Evolutionary conservation across 2,329 filamentous ascomycete genomes (phyloP).

Genomic region (Juglanconis sp.): DNA sequence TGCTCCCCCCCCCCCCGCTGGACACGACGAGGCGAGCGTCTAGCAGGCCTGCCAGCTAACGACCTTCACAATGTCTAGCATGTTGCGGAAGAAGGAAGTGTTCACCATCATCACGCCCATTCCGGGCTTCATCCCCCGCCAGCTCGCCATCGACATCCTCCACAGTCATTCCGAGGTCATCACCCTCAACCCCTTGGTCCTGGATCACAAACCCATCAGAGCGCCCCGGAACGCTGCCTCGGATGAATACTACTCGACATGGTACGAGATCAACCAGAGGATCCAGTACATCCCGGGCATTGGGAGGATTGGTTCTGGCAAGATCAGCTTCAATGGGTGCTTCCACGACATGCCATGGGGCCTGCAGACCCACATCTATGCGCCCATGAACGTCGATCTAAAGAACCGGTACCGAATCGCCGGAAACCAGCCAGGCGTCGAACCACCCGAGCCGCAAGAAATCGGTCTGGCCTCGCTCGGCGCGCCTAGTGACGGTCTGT

Average conservation of each 20-base stretch:
- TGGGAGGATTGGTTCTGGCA: slow-evolving; percentile 61
- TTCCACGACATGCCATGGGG: slow-evolving; percentile 73
- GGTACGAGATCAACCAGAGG: slow-evolving; percentile 70
- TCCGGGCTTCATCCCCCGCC: slow-evolving; percentile 66
- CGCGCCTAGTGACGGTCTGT: slow-evolving; percentile 62
- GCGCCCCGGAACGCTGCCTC: slow-evolving; percentile 64
- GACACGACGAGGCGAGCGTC: background rate
- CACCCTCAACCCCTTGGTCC: slow-evolving; percentile 66
- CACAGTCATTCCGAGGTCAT: slow-evolving; percentile 70
- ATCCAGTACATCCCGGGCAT: slow-evolving; percentile 67
- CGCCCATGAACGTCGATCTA: slow-evolving; percentile 63
- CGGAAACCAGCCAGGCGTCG: slow-evolving; percentile 65
- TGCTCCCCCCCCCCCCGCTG: background rate
- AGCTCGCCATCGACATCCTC: slow-evolving; percentile 69
- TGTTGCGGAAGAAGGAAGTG: slow-evolving; percentile 61
- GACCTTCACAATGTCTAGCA: slow-evolving; percentile 24
- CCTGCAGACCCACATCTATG: slow-evolving; percentile 69
- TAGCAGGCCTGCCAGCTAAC: slow-evolving; percentile 3
- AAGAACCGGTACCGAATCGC: slow-evolving; percentile 66
- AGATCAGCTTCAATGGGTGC: slow-evolving; percentile 67
- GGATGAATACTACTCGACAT: slow-evolving; percentile 70
- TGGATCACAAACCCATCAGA: slow-evolving; percentile 59
- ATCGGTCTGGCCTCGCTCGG: slow-evolving; percentile 58
- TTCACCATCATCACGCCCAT: slow-evolving; percentile 70
- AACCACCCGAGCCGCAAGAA: slow-evolving; percentile 59